Base-by-base conservation (phyloP, 2,329 filamentous ascomycete genomes). In the Colletotrichum sp. region DNA sequence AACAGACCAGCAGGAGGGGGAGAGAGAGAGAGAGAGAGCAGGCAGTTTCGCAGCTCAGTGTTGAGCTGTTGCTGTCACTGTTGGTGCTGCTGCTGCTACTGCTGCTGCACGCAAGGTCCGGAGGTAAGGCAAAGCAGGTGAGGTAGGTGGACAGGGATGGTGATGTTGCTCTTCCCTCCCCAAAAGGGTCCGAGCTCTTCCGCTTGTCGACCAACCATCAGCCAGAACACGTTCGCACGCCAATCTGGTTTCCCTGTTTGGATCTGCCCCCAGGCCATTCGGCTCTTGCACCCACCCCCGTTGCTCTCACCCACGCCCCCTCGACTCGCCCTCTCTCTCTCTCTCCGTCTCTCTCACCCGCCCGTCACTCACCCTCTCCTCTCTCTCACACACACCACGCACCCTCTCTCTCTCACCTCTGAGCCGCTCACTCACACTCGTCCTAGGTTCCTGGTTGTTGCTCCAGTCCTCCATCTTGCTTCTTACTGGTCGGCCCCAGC, bases 111-210 rank as follows among this genome's bases (percentile, higher is more conserved):
- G 63, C 63, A 65, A 64, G 21, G 62, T 63, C 18, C 21, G 24
- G 38, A 47, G 38, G 38, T 43, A 43, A 47, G 43, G 57, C 31
- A 61, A 16, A 18, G 31, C 11, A 31, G 54, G 24, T 38, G 58
- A 73, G 70, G 66, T 58, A 66, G 61, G 70, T 58, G 63, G 51
- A 31, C 74, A 75, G 68, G 74, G 72, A 75, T 75, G 72, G 31
- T 75, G 74, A 75, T 74, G 68, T 16, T 74, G 71, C 59, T 74
- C 51, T 27, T 54, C 36, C 24, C 36, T 47, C 38, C 51, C 47
- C 24, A 57, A 58, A 63, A 54, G 51, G 54, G 74, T 72, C 74
- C 74, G 72, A 75, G 74, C 74, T 75, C 61, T 34, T 57, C 31
- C 33, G 67, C 59, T 74, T 66, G 72, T 27, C 36, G 12, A 66